Conservation (phyloP, 208 protist species). For the Wallacemonas sp. region DNA sequence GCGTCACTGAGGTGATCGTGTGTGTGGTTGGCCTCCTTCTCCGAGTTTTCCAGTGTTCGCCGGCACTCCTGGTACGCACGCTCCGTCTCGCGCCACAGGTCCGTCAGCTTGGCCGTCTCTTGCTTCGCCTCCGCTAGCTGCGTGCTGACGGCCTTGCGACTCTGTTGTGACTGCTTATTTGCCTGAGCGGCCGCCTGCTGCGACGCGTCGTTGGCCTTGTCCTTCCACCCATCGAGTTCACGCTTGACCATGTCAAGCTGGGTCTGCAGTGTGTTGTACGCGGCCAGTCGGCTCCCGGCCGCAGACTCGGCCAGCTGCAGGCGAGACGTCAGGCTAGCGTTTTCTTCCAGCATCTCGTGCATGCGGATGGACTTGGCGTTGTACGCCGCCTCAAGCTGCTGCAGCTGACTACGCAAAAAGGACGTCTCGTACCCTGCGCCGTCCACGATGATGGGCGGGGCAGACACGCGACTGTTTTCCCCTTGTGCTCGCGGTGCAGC, state of each 20-base stretch:
- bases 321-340: constrained; percentile 38
- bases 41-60: constrained; percentile 72
- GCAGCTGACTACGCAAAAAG: constrained; percentile 73
- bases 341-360: constrained; percentile 79
- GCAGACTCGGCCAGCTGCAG: constrained; percentile 31
- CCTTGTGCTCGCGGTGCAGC: too few relatives aligned
- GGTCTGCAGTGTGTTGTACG: constrained; percentile 32
- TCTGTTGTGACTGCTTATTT: constrained; percentile 27
- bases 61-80: constrained; percentile 72
- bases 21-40: constrained; percentile 68
- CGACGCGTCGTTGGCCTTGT: constrained; percentile 15
- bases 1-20: constrained; percentile 80
- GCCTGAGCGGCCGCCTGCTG: constrained; percentile 23
- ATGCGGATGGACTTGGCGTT: constrained; percentile 79
- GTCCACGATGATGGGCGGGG: constrained; percentile 43
- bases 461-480: too few relatives aligned
- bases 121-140: constrained; percentile 52
- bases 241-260: constrained; percentile 31
- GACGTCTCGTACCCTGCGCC: constrained; percentile 76
- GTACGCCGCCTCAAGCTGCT: constrained; percentile 83
- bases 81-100: constrained; percentile 88
- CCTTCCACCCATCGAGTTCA: constrained; percentile 76
- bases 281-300: constrained; percentile 22
- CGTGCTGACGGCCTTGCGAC: constrained; percentile 17
- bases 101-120: constrained; percentile 55